phyloP scores from a whole-genome alignment of 1,139 yeast genomes.

The Suhomyces kunorum region DNA sequence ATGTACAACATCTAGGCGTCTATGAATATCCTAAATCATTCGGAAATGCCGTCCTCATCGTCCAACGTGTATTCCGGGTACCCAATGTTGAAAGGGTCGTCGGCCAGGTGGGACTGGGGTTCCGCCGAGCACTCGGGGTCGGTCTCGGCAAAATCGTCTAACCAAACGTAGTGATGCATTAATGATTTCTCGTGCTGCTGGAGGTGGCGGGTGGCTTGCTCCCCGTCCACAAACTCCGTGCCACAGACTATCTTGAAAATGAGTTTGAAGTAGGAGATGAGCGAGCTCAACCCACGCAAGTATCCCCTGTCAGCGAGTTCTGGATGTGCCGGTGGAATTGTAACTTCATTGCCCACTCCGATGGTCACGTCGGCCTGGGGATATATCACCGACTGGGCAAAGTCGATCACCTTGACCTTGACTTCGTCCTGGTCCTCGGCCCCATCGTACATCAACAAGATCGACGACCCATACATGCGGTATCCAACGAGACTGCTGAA shows the following conservation, averaged over 20 bases:
- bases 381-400: constrained; percentile 90
- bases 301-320: constrained; percentile 77
- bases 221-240: constrained; percentile 18
- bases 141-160: constrained; percentile 48
- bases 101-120: constrained; percentile 7
- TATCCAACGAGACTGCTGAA: constrained; percentile 68
- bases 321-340: constrained; percentile 67
- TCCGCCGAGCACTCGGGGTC: constrained; percentile 16
- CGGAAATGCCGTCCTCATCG: constrained; percentile 32
- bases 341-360: constrained; percentile 17
- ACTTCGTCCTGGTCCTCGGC: constrained; percentile 31
- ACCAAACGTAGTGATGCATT: constrained; percentile 43
- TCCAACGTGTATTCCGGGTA: constrained; percentile 24
- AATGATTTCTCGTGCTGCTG: constrained; percentile 27
- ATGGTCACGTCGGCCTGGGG: constrained; percentile 46
- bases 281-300: constrained; percentile 72
- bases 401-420: constrained; percentile 81
- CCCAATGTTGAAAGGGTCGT: constrained; percentile 29
- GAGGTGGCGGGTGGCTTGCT: constrained; percentile 26
- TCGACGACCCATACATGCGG: constrained; percentile 87
- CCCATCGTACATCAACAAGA: constrained; percentile 87
- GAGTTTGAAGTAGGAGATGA: constrained; percentile 59
- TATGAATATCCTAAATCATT: constrained; percentile 16
- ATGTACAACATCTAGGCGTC: background rate
- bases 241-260: constrained; percentile 54